A percentile compares a stretch with the other conserved stretches of the same genome.
Conservation (phyloP, 1,284 basidiomycete genomes). For the Ustilago curta region DNA sequence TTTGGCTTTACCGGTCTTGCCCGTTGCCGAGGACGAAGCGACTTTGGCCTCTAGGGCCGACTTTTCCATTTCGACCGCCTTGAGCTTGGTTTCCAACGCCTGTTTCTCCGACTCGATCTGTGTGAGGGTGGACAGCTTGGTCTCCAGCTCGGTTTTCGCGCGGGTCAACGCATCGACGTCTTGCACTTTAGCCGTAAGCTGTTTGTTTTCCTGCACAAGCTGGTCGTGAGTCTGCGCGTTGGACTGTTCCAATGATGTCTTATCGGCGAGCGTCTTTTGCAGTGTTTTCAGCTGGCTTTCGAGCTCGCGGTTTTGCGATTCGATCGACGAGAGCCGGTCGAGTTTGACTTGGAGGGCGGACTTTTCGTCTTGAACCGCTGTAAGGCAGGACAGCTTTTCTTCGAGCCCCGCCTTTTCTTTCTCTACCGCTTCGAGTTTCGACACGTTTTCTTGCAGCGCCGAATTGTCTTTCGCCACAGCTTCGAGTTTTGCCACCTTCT, state of each 20-base stretch:
- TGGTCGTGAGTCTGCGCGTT: constrained; percentile 12
- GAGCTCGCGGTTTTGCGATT: too few species aligned
- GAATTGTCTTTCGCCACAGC: constrained; percentile 20
- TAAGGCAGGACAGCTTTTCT: constrained; percentile 5
- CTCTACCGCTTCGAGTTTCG: too few species aligned
- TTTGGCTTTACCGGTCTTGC: constrained; percentile 1
- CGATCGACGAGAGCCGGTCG: too few species aligned
- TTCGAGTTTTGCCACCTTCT: constrained; percentile 8
- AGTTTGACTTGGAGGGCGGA: too few species aligned
- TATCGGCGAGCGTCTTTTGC: background rate
- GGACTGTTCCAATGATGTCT: background rate
- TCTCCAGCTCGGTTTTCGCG: constrained; percentile 25
- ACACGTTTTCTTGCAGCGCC: constrained; percentile 71
- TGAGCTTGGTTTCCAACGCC: constrained; percentile 17
- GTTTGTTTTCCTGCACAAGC: constrained; percentile 47
- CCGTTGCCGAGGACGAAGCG: background rate
- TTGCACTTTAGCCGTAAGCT: constrained; percentile 74
- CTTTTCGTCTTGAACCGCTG: background rate
- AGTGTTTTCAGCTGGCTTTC: constrained; percentile 1
- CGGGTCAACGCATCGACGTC: constrained; percentile 78
- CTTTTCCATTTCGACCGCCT: constrained; percentile 11
- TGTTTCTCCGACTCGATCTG: constrained; percentile 14
- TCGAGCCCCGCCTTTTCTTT: constrained; percentile 76
- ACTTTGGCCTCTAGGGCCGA: too few species aligned
- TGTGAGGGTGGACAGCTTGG: constrained; percentile 1